Conservation (phyloP, 208 protist genomes). For the Acanthamoeba lenticulata region DNA sequence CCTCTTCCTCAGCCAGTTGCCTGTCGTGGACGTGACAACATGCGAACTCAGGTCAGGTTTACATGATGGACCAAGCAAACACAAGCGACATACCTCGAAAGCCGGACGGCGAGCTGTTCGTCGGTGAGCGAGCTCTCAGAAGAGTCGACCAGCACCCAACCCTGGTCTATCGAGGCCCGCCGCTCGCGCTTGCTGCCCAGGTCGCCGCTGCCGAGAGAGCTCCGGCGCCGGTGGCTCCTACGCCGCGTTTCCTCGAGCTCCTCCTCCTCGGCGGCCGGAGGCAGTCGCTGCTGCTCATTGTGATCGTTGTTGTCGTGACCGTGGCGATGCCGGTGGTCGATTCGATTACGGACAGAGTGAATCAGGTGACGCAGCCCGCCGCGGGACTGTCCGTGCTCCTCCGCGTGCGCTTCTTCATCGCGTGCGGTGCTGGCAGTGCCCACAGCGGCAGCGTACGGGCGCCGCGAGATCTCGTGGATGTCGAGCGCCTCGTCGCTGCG, state of each 20-base stretch:
- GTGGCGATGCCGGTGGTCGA: background rate
- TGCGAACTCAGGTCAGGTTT: too few species aligned
- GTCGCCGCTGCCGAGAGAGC: background rate
- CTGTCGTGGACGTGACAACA: too few species aligned
- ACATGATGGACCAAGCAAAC: too few species aligned
- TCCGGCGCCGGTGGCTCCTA: background rate
- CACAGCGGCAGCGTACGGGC: background rate
- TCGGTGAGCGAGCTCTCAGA: background rate
- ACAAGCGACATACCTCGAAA: background rate
- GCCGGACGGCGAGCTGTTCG: background rate
- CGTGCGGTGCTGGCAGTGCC: background rate
- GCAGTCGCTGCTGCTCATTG: background rate
- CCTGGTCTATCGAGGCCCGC: background rate
- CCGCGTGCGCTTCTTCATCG: background rate
- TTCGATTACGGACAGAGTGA: background rate
- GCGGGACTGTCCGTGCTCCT: background rate
- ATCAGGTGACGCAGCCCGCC: background rate
- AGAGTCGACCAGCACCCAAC: background rate
- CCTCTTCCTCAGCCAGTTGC: conserved; percentile 20
- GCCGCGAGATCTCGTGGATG: background rate
- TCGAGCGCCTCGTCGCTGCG: conserved; percentile 5
- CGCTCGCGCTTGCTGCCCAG: background rate
- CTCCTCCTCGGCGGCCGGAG: background rate
- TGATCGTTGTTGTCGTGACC: background rate
- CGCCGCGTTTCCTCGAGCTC: background rate